Percentiles rank a stretch among this genome's conserved stretches.
Conservation (phyloP, 495 filamentous ascomycete species). For the Glutinoglossum americanum region DNA sequence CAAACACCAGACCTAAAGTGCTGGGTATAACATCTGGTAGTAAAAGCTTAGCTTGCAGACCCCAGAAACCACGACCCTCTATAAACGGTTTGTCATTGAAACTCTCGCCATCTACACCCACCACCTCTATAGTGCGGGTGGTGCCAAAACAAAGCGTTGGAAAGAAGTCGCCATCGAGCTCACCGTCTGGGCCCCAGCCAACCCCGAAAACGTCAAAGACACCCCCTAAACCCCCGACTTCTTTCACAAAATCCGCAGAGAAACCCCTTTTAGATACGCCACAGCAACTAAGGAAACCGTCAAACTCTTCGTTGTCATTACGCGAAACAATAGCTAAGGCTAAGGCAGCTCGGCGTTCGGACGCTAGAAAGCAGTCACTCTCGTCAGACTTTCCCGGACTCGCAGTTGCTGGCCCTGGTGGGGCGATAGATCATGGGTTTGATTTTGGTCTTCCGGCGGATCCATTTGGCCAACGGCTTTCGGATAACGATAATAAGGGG, state of each 20-base stretch:
- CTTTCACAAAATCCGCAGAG: not conserved
- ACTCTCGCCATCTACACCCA: conserved; percentile 4
- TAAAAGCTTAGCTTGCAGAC: not conserved
- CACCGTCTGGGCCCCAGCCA: not conserved
- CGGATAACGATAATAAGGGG: conserved; percentile 23
- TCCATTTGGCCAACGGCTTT: not conserved
- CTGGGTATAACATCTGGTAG: not conserved
- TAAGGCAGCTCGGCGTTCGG: conserved; percentile 45
- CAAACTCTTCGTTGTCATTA: conserved; percentile 60
- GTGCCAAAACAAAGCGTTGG: not conserved
- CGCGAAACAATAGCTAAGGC: conserved; percentile 87
- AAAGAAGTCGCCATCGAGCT: not conserved
- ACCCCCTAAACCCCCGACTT: not conserved
- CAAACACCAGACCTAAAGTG: not conserved
- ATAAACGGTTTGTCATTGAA: not conserved
- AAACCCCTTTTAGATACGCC: not conserved
- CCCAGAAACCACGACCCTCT: not conserved
- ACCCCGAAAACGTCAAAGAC: not conserved
- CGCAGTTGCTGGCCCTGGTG: conserved; percentile 32
- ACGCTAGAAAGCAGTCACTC: not conserved
- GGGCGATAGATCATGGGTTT: conserved; percentile 10
- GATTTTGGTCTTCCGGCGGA: conserved; percentile 12
- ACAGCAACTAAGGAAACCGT: conserved; percentile 17
- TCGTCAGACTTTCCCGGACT: conserved; percentile 4
- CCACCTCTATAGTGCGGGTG: not conserved